Evolutionary conservation across 2,329 filamentous ascomycete genomes (phyloP).

Genomic region (Cladophialophora carrionii): DNA sequence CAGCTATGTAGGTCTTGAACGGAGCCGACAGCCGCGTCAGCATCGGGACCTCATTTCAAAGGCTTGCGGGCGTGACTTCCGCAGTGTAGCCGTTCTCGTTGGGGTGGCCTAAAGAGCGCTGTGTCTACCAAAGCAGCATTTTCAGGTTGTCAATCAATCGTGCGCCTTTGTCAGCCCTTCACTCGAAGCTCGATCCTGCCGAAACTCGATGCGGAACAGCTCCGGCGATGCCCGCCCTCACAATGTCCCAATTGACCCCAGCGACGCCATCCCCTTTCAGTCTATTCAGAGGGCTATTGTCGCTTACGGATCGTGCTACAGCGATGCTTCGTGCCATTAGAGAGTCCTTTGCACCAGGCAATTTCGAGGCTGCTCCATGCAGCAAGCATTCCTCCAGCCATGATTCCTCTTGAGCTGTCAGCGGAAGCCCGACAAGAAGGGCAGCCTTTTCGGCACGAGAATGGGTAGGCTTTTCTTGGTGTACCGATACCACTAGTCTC

Average conservation of each 20-base stretch:
- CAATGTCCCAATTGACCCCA: constrained; percentile 58
- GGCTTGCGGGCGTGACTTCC: not conserved
- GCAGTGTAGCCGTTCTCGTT: not conserved
- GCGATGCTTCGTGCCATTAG: constrained; percentile 74
- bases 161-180: not conserved
- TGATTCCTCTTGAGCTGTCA: constrained; percentile 69
- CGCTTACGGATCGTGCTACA: constrained; percentile 57
- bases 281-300: constrained; percentile 43
- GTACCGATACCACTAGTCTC: constrained; percentile 63
- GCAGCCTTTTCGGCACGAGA: constrained; percentile 60
- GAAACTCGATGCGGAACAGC: constrained; percentile 22
- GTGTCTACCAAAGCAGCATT: not conserved
- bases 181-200: not conserved
- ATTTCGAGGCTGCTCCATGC: constrained; percentile 64
- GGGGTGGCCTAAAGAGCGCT: not conserved
- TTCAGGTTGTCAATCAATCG: not conserved
- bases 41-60: constrained; percentile 1
- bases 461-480: constrained; percentile 49
- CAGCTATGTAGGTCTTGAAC: not conserved
- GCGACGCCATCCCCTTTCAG: constrained; percentile 52
- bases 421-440: constrained; percentile 72
- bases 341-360: constrained; percentile 71
- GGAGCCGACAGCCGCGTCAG: constrained; percentile 4
- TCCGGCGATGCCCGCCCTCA: constrained; percentile 38
- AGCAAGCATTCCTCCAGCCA: constrained; percentile 74